Evolutionary conservation across 2,329 filamentous ascomycete genomes (phyloP).

Genomic region (Hypoxylon sp.): DNA sequence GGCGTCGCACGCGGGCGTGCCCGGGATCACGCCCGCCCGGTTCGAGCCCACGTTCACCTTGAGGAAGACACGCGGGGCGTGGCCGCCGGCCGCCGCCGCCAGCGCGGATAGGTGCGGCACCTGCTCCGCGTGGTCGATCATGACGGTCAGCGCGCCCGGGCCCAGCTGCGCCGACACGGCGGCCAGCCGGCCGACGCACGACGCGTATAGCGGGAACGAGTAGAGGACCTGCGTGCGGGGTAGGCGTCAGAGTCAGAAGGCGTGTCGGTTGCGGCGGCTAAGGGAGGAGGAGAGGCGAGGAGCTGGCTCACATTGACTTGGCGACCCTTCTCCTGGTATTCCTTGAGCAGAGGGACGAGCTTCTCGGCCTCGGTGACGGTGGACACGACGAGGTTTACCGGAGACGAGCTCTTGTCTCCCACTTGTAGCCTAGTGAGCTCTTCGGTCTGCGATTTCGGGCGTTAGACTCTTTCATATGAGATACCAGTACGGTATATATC

Average conservation of each 20-base stretch:
- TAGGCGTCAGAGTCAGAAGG: not conserved
- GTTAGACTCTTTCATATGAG: constrained; percentile 11
- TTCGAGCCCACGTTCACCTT: constrained; percentile 79
- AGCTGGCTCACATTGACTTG: constrained; percentile 62
- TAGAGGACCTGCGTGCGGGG: constrained; percentile 66
- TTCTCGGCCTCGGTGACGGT: constrained; percentile 78
- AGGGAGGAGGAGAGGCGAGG: not conserved
- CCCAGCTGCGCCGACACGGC: constrained; percentile 64
- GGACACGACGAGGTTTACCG: constrained; percentile 72
- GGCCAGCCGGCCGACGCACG: constrained; percentile 66
- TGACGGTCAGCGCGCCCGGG: constrained; percentile 64
- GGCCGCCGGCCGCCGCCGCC: constrained; percentile 54
- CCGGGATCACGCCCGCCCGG: constrained; percentile 70
- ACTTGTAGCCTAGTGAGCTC: constrained; percentile 75
- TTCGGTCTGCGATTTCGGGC: constrained; percentile 59
- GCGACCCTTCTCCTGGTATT: constrained; percentile 62
- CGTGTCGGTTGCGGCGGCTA: not conserved
- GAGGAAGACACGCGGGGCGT: constrained; percentile 66
- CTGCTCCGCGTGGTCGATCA: constrained; percentile 74
- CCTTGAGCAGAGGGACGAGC: constrained; percentile 65
- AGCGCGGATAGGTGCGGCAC: constrained; percentile 57
- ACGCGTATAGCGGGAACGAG: constrained; percentile 72
- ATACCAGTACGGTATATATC: not conserved
- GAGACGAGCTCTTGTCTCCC: constrained; percentile 57
- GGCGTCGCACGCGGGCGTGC: constrained; percentile 53